Conservation (phyloP, 176 grass and related monocot genomes). For the Secale cereale region DNA sequence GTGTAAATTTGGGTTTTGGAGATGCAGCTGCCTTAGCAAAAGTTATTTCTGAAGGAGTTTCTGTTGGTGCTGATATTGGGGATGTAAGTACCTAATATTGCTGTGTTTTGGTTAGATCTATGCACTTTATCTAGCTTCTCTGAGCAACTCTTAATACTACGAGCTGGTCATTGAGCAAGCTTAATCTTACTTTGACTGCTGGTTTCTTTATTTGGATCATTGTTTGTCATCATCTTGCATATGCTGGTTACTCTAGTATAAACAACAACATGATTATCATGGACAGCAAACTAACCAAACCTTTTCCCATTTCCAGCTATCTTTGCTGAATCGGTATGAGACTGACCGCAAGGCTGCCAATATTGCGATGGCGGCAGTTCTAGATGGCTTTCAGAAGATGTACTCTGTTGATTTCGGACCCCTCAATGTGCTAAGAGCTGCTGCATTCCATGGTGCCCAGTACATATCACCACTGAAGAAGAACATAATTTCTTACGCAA, state of each 20-base stretch:
- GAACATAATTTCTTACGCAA: conserved; percentile 74
- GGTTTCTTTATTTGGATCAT: neutral
- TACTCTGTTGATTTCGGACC: conserved; percentile 85
- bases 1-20: conserved; percentile 91
- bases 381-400: conserved; percentile 85
- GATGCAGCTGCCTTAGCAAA: conserved; percentile 73
- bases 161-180: neutral
- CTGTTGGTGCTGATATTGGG: conserved; percentile 60
- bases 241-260: neutral
- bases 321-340: conserved; percentile 69
- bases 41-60: conserved; percentile 69
- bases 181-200: neutral
- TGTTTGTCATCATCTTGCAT: neutral
- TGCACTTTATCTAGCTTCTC: neutral
- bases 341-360: conserved; percentile 66
- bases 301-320: conserved; percentile 33
- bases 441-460: conserved; percentile 75
- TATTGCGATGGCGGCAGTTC: conserved; percentile 68
- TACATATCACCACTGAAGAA: conserved; percentile 73
- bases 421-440: conserved; percentile 67
- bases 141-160: neutral
- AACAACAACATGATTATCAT: neutral
- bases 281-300: neutral
- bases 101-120: neutral
- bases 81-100: conserved; percentile 50